phyloP scores from a whole-genome alignment of 2,329 filamentous ascomycete species.

The Fusarium verrucosum region DNA sequence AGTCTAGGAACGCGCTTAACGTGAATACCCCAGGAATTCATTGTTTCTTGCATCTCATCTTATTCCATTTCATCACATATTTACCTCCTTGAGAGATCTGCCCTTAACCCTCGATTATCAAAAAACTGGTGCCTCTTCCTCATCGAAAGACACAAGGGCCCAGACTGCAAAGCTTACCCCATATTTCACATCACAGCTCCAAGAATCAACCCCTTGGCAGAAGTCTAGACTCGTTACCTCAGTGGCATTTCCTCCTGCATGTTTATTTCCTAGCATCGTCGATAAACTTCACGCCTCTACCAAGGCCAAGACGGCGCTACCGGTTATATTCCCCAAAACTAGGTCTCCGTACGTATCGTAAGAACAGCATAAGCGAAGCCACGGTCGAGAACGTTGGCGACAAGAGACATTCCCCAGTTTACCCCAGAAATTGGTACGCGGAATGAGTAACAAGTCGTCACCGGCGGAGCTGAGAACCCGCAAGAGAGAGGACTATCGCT shows the following conservation, averaged over 20 bases:
- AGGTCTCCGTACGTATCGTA: background rate
- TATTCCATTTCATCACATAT: slow-evolving; percentile 3
- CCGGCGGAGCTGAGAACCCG: slow-evolving; percentile 64
- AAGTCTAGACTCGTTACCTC: slow-evolving; percentile 20
- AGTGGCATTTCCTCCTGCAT: slow-evolving; percentile 3
- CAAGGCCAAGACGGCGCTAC: slow-evolving; percentile 16
- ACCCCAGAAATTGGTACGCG: slow-evolving; percentile 6
- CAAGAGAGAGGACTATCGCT: slow-evolving; percentile 77
- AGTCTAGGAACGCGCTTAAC: slow-evolving; percentile 24
- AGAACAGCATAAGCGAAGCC: background rate
- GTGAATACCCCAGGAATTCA: slow-evolving; percentile 6
- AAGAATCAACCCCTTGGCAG: background rate
- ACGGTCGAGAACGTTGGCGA: slow-evolving; percentile 10
- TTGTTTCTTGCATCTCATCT: slow-evolving; percentile 16
- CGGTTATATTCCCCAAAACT: background rate
- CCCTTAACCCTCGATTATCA: background rate
- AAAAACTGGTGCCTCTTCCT: background rate
- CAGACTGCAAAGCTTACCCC: background rate
- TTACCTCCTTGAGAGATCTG: background rate
- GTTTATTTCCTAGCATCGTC: slow-evolving; percentile 3
- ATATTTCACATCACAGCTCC: background rate
- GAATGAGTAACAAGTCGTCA: slow-evolving; percentile 32
- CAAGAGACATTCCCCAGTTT: background rate
- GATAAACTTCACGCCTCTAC: slow-evolving; percentile 26
- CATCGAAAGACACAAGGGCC: background rate